Base-by-base conservation (phyloP, 208 protist genomes). In the Trypanosoma platydactyli region DNA sequence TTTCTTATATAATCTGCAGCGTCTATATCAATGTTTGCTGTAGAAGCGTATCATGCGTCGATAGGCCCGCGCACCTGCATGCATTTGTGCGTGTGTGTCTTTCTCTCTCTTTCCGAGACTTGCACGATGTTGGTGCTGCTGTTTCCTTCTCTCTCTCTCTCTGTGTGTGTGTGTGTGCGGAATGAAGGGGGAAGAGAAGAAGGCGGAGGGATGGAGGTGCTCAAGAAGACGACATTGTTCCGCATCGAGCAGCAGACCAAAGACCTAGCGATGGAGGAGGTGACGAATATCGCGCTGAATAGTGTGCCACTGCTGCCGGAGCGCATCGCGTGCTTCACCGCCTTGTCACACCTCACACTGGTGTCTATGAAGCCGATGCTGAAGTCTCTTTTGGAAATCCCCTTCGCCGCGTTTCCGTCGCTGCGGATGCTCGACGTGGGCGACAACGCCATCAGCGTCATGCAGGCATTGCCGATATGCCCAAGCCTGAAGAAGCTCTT, bases 391-490 rank as follows among this genome's bases (percentile, higher is more conserved):
- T 46, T 65, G n/a, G 15, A 24, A 2, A n/a, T 91, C 12, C 61
- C 68, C 16, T 69, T 91, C 25, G 41, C 48, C 7, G 22, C 60
- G 7, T 77, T 84, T 5, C 54, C 64, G 15, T 27, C 48, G 15
- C 79, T 95, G 30, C 80, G 73, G n/a, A 50, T 86, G 42, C 66
- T 95, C 45, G 86, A 92, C 45, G 77, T 95, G n/a, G 91, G 89
- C 64, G 89, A 95, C 73, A 95, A 95, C 61, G 74, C 70, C 56
- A 76, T 95, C 24, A 55, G 72, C 7, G 68, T 92, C 4, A 40
- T 68, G 0, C 64, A 52, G 1, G 58, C 67, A 3, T 65, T 68
- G 29, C 68, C 81, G 6, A 18, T 49, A 12, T 71, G 76, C 18
- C 38, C 68, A 3, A 73, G 65, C 11, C 54, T 91, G 49, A 55